Conservation (phyloP, 1,284 basidiomycete genomes). For the Peniophora sp. region DNA sequence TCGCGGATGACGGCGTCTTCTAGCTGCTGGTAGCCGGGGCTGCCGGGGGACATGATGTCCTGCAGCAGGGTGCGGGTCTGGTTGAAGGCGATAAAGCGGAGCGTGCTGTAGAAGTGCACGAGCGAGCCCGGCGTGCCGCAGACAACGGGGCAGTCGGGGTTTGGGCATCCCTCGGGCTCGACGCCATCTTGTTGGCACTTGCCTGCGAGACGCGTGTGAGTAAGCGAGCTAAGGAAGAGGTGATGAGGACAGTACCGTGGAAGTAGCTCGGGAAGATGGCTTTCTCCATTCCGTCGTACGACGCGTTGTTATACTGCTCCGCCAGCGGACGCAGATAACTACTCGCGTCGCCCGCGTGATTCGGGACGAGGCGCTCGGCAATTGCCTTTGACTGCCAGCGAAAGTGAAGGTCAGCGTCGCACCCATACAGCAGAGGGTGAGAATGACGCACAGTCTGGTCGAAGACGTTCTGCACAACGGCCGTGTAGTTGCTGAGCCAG, state of each 20-base stretch:
- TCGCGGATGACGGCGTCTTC: conserved; percentile 28
- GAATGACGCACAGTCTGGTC: conserved; percentile 28
- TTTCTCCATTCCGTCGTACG: conserved; percentile 35
- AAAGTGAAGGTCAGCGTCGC: background rate
- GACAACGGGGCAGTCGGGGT: conserved; percentile 67
- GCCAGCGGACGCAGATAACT: conserved; percentile 39
- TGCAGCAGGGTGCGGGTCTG: conserved; percentile 29
- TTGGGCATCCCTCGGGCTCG: conserved; percentile 63
- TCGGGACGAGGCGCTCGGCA: conserved; percentile 23
- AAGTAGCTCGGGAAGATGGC: conserved; percentile 60
- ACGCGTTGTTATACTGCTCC: conserved; percentile 33
- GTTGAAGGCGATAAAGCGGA: conserved; percentile 44
- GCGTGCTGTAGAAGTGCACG: conserved; percentile 51
- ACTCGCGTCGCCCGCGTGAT: conserved; percentile 22
- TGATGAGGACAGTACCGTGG: conserved; percentile 31
- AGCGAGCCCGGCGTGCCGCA: conserved; percentile 76
- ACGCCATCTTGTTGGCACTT: conserved; percentile 56
- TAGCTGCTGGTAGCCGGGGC: conserved; percentile 31
- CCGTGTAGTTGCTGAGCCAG: conserved; percentile 42
- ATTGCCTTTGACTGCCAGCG: conserved; percentile 29
- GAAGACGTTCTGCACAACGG: conserved; percentile 28
- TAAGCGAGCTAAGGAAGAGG: no score
- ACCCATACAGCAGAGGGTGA: conserved; percentile 3
- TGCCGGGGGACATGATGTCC: conserved; percentile 26
- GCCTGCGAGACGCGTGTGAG: conserved; percentile 15